Base-by-base conservation (phyloP, 176 grass and related monocot species). In the Zoysia japonica region DNA sequence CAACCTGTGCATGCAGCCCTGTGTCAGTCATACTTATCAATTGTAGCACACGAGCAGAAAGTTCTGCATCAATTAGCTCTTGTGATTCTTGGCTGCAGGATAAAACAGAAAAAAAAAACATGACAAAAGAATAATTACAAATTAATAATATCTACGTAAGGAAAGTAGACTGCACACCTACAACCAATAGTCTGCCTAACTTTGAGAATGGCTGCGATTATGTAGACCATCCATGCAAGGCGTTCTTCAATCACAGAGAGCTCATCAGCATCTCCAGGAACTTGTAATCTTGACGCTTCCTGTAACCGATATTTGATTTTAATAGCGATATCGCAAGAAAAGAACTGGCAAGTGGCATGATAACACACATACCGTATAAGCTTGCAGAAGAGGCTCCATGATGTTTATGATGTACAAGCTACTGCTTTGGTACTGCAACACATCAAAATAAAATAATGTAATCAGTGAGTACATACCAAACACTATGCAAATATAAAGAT, bases 321-420 rank as follows among this genome's bases (percentile, higher is more conserved):
- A 81, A 81, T 72, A 42, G 15, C 38, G 66, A 17, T 70, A 64
- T 84, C 47, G 2, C 13, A 60, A 28, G 41, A 64, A 47, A 62
- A 56, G 2, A 15, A 38, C 4, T 38, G 39, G 7, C 70, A 47
- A 28, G 75, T 38, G 39, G 7, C 70, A 47, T 39, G 75, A 78
- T 60, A 84, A 45, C 68, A 82, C 10, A 76, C 82, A 87, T 93
- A 99, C 96, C 82, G 96, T 99, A 82, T 99, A 99, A 86, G 86
- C 96, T 84, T 96, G 96, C 55, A 99, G 88, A 89, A 99, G 92
- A 91, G 96, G 96, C 84, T 99, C 96, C 90, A 99, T 86, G 62
- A 99, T 96, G 48, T 99, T 99, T 83, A 99, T 93, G 79, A 99
- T 99, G 82, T 89, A 93, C 40, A 93, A 46, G 68, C 96, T 99